Percentiles rank a stretch among this genome's conserved stretches.
Evolutionary conservation across 306 rosid genomes (phyloP).

Genomic region (Vigna angularis): DNA sequence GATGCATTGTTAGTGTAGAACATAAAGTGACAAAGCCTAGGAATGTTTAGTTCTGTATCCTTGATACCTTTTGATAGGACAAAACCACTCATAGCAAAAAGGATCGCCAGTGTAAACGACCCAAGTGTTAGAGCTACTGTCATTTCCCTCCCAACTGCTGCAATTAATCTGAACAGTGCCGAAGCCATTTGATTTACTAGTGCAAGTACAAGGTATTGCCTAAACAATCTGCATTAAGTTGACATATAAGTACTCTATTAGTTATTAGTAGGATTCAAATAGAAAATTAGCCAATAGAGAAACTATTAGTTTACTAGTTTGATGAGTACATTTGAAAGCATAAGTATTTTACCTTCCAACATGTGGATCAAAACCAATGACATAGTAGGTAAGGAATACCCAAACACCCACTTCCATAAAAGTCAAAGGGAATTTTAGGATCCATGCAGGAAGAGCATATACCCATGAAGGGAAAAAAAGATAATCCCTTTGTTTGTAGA

Average conservation of each 20-base stretch:
- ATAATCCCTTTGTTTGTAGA: constrained; percentile 66
- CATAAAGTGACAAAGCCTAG: not conserved
- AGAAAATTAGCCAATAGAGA: not conserved
- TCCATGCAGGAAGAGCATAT: constrained; percentile 67
- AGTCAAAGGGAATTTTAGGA: constrained; percentile 62
- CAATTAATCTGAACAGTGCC: constrained; percentile 55
- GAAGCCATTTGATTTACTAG: constrained; percentile 71
- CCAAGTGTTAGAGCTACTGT: constrained; percentile 62
- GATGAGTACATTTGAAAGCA: not conserved
- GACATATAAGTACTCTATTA: constrained; percentile 2
- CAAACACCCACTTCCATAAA: constrained; percentile 61
- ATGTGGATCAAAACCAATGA: constrained; percentile 73
- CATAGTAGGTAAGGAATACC: constrained; percentile 67
- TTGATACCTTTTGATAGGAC: constrained; percentile 66
- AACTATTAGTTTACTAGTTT: not conserved
- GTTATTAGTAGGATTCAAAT: not conserved
- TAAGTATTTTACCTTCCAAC: constrained; percentile 52
- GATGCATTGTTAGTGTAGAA: constrained; percentile 25
- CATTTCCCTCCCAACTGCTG: constrained; percentile 64
- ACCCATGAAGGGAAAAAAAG: constrained; percentile 73
- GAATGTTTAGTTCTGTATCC: constrained; percentile 30
- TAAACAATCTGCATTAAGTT: constrained; percentile 56
- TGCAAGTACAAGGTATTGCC: constrained; percentile 58
- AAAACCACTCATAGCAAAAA: constrained; percentile 64
- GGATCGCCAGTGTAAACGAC: constrained; percentile 49